A percentile compares a stretch with the other conserved stretches of the same genome.
Evolutionary conservation across 805 yeast species (phyloP).

Genomic region (Barnettozyma botsteinii): DNA sequence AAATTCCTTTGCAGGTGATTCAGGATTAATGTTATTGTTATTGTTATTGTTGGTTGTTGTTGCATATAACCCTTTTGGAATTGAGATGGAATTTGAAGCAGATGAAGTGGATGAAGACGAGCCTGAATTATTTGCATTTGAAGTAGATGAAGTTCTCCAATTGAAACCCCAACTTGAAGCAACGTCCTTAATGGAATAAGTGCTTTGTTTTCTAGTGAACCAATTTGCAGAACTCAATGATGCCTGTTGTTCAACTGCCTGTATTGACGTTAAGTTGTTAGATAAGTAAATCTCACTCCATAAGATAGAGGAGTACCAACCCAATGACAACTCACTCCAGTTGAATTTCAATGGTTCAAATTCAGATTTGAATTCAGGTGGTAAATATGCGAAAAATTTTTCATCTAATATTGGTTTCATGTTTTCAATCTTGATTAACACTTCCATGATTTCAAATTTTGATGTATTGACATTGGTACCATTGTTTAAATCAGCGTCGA

Average conservation of each 20-base stretch:
- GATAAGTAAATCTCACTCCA: slow-evolving; percentile 50
- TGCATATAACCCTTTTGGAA: too few relatives aligned
- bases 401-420: slow-evolving; percentile 4
- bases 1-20: slow-evolving; percentile 3
- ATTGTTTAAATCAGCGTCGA: slow-evolving; percentile 22
- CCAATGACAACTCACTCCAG: slow-evolving; percentile 61
- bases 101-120: slow-evolving; percentile 2
- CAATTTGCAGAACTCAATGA: slow-evolving; percentile 12
- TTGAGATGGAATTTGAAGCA: slow-evolving; percentile 5
- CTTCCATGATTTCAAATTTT: slow-evolving; percentile 24
- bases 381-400: slow-evolving; percentile 27
- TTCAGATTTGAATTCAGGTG: slow-evolving; percentile 28
- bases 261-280: slow-evolving; percentile 8
- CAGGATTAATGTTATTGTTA: background rate
- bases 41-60: too few relatives aligned
- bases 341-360: slow-evolving; percentile 46
- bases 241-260: slow-evolving; percentile 2
- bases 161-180: slow-evolving; percentile 35
- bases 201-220: slow-evolving; percentile 23
- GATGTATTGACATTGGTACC: slow-evolving; percentile 2
- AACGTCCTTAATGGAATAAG: slow-evolving; percentile 25
- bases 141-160: slow-evolving; percentile 20
- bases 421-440: slow-evolving; percentile 37
- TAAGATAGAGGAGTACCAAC: slow-evolving; percentile 68
- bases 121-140: background rate